Evolutionary conservation across 2,329 filamentous ascomycete species (phyloP).

Genomic region (Nigrospora osmanthi): DNA sequence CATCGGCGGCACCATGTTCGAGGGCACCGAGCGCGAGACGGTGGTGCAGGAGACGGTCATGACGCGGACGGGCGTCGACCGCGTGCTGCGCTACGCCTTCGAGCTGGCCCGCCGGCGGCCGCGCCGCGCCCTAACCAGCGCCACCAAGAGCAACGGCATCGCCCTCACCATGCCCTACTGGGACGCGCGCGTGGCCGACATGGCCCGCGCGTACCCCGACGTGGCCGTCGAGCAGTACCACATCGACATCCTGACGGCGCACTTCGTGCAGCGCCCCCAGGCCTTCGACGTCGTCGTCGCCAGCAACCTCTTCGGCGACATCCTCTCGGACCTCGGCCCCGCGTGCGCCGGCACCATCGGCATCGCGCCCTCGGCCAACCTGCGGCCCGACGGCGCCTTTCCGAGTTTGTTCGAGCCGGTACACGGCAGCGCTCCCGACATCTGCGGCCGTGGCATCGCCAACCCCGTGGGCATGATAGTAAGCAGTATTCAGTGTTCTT

Average conservation of each 20-base stretch:
- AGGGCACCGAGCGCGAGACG: conserved; percentile 48
- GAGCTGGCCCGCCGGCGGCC: conserved; percentile 47
- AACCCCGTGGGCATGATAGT: conserved; percentile 59
- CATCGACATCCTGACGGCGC: conserved; percentile 56
- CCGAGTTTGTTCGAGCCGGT: conserved; percentile 59
- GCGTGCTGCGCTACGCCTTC: conserved; percentile 54
- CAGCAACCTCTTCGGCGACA: conserved; percentile 53
- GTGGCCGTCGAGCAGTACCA: conserved; percentile 54
- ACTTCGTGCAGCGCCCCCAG: conserved; percentile 50
- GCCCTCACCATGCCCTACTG: conserved; percentile 59
- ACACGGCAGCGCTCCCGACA: conserved; percentile 57
- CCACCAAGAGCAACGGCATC: conserved; percentile 59
- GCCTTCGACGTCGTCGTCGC: conserved; percentile 54
- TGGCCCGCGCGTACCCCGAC: conserved; percentile 46
- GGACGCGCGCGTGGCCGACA: conserved; percentile 49
- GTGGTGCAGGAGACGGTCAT: conserved; percentile 55
- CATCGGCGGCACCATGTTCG: conserved; percentile 53
- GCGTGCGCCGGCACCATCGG: conserved; percentile 59
- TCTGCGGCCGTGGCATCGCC: conserved; percentile 53
- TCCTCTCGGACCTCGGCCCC: conserved; percentile 56
- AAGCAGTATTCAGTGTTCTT: no score
- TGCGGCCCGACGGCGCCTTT: conserved; percentile 51
- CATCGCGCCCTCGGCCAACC: conserved; percentile 56
- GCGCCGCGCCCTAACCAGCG: conserved; percentile 50
- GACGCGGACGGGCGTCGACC: conserved; percentile 48